Conservation (phyloP, 495 filamentous ascomycete genomes). For the Aspergillus asperescens region DNA sequence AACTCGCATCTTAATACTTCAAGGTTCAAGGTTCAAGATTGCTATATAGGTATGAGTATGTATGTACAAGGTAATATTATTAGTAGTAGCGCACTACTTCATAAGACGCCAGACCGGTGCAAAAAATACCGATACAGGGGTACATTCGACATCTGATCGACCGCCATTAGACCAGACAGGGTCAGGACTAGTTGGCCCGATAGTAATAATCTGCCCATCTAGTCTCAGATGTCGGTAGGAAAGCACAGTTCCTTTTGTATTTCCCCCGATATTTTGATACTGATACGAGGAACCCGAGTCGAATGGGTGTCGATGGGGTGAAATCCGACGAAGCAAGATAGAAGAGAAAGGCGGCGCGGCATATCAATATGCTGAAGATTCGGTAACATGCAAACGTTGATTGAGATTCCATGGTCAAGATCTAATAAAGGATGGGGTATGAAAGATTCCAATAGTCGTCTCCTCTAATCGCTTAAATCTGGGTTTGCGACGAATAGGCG, state of each 20-base stretch:
- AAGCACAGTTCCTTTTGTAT: background rate
- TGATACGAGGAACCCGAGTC: background rate
- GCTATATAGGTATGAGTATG: constrained; percentile 8
- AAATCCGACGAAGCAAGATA: background rate
- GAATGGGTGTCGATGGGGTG: constrained; percentile 8
- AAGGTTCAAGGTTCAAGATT: background rate
- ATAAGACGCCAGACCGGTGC: constrained; percentile 10
- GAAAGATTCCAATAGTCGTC: no score
- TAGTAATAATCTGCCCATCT: background rate
- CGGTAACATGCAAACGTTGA: background rate
- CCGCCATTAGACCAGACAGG: background rate
- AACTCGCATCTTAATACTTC: background rate
- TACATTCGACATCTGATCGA: background rate
- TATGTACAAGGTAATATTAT: constrained; percentile 29
- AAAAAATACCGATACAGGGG: constrained; percentile 13
- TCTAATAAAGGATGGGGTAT: background rate
- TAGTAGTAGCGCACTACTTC: constrained; percentile 18
- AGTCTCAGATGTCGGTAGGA: background rate
- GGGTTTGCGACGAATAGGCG: constrained; percentile 94
- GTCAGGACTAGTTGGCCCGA: background rate
- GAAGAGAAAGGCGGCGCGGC: background rate
- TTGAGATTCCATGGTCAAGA: background rate
- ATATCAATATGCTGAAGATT: constrained; percentile 6
- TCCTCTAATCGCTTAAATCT: constrained; percentile 60
- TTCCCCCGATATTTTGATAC: no score